These are phyloP conservation scores for Ilyonectria sp. DNA, from an alignment of 2,329 filamentous ascomycete species.

Conservation along the genomic window DNA sequence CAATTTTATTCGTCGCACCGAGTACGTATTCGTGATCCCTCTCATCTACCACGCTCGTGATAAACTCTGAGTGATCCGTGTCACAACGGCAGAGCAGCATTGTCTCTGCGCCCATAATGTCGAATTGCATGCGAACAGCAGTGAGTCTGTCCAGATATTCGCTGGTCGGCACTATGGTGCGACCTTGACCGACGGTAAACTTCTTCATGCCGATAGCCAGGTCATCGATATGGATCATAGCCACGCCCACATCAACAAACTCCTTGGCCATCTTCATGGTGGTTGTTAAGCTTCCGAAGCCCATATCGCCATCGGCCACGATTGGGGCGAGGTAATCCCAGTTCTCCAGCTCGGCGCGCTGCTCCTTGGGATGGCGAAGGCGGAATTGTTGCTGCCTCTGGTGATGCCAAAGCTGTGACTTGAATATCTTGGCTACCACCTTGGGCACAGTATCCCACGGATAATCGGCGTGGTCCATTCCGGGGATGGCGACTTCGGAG, in stretches of 20 bases:
- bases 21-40: constrained; percentile 58
- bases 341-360: constrained; percentile 52
- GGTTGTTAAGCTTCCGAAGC: constrained; percentile 57
- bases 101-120: constrained; percentile 58
- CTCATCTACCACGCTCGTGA: constrained; percentile 54
- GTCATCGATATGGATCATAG: constrained; percentile 61
- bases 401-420: constrained; percentile 57
- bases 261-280: constrained; percentile 57
- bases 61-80: constrained; percentile 56
- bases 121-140: constrained; percentile 56
- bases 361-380: constrained; percentile 48
- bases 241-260: constrained; percentile 60
- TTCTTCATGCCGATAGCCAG: constrained; percentile 61
- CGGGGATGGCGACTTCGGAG: constrained; percentile 54
- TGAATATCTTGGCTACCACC: constrained; percentile 58
- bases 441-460: constrained; percentile 59
- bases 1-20: constrained; percentile 53
- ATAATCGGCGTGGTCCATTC: constrained; percentile 60
- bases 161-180: constrained; percentile 57
- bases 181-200: constrained; percentile 58
- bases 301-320: constrained; percentile 60
- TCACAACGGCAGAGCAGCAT: constrained; percentile 57
- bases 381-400: constrained; percentile 58
- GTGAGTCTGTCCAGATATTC: constrained; percentile 56
- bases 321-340: constrained; percentile 59